Base-by-base conservation (phyloP, 306 rosid genomes). In the Astragalus glycyphyllos region DNA sequence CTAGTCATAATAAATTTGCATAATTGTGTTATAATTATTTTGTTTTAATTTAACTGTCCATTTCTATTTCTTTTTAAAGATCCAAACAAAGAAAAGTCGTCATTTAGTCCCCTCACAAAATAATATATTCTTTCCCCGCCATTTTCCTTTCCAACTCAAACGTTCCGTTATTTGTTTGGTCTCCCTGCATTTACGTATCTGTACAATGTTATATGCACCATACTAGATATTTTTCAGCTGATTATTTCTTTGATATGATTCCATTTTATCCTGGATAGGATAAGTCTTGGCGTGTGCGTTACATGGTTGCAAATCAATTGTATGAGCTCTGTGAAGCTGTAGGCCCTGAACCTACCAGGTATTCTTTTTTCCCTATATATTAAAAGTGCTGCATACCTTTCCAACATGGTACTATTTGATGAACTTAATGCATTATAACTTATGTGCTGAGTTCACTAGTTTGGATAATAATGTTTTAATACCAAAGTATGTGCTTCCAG, bases 261-360 rank as follows among this genome's bases (percentile, higher is more conserved):
- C 63, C 6, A 55, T 72, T 73, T 74, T 53, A 67, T 79, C 71
- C 15, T 61, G 50, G 37, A 41, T 71, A 94, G 98, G 98, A 94
- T 77, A 94, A 94, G 78, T 94, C 98, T 31, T 94, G 98, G 98
- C 97, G 98, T 50, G 98, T 94, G 31, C 97, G 98, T n/a, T 91
- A 94, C 88, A 94, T 94, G 98, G 98, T 94, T 67, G 98, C 98
- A 57, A 94, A 94, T 84, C 98, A 94, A 75, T 75, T 94, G 29
- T 89, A 94, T 62, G 98, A 94, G 82, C 87, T 94, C 26, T 94
- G 97, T 71, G 98, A 94, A 81, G 98, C 98, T 62, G 98, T 94
- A 47, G 98, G 98, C 51, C 92, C 96, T 76, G 98, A 94, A 37
- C 95, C 96, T 58, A 90, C 96, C 37, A 87, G 98, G 98, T 94